Base-by-base conservation (phyloP, 768 basidiomycete genomes). In the Mycena belliarum region DNA sequence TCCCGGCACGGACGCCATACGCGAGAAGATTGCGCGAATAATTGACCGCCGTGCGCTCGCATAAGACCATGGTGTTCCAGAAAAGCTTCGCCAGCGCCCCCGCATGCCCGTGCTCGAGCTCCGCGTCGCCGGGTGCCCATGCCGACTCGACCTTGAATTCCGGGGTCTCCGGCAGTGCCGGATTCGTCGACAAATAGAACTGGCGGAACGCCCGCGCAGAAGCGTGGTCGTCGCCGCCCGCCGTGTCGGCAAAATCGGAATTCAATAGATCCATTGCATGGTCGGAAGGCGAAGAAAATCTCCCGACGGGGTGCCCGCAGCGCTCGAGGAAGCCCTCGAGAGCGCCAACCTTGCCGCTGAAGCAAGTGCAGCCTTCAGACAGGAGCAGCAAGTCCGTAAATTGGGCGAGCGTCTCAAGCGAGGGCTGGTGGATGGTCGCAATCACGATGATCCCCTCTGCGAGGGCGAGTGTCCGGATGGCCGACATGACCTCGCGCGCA, bases 371-470 rank as follows among this genome's bases (percentile, higher is more conserved):
- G 0, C 87, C 87, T 32, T 77, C 76, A 0, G 85, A 75, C 14
- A 90, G 76, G 23, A 90, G 71, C 28, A 86, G 69, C 14, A 88
- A 71, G 29, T 81, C 74, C 46, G 83, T 83, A 66, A 90, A 89
- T 42, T 84, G 78, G 0, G 78, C 65, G 47, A 87, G 80, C 0
- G 85, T 85, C 55, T 83, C 83, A 23, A 80, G 79, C 21, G 81
- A 78, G 0, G 87, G 87, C 55, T 89, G 87, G 61, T 90, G 88
- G 50, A 90, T 85, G 6, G 84, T 84, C 18, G 83, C 81, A 44
- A 89, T 77, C 29, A 87, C 77, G 32, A 85, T 79, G 49, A 84
- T 82, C 23, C 76, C 75, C 58, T 80, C 77, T 7, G 76, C 70
- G 25, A 72, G 63, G 0, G 83, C 79, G 11, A 85, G 68, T 16